Evolutionary conservation across 371 early-diverging fungal species (phyloP), one percentile per base, ranked within the genome.

Genomic region (Smittium culicis): DNA sequence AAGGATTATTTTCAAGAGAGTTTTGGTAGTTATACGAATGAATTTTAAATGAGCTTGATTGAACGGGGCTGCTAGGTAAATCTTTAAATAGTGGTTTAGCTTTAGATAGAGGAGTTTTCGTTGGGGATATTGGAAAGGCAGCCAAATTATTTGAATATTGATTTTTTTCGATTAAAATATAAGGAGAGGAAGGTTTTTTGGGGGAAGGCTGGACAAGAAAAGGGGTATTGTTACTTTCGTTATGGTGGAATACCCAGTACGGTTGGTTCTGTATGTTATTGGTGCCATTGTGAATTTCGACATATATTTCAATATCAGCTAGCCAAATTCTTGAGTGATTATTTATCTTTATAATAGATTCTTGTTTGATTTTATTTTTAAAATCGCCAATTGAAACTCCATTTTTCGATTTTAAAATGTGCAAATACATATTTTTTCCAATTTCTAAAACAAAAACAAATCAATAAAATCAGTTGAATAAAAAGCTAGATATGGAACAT

Each of bases 361-460:
- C 35, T 2, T 63, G 5, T n/a, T 31, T 63, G 35, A 63, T 63
- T 33, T 35, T 63, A 35, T 63, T 63, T 5, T n/a, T 14, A 63
- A 31, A 63, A 27, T 33, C n/a, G 35, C 35, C 63, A 31, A 63
- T 32, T 30, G 63, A 63, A 34, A 33, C 63, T 5, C 63, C 63
- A 33, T 63, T 63, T n/a, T 63, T 63, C 2, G 63, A 30, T 35
- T 63, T 63, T 63, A 63, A n/a, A 31, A 32, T 35, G 24, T 63
- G 60, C 25, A 59, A 25, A 11, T 16, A 16, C 60, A 59, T 11
- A 27, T 11, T n/a, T 5, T 32, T n/a, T 11, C 32, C 60, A n/a
- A 59, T 59, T 59, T 59, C 60, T 59, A 59, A 27, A 14, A 59
- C 5, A 29, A n/a, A n/a, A n/a, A n/a, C n/a, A n/a, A n/a, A n/a